Evolutionary conservation across 2,329 filamentous ascomycete species (phyloP), one percentile per base, ranked within the genome.

Genomic region (Aspergillus persii): DNA sequence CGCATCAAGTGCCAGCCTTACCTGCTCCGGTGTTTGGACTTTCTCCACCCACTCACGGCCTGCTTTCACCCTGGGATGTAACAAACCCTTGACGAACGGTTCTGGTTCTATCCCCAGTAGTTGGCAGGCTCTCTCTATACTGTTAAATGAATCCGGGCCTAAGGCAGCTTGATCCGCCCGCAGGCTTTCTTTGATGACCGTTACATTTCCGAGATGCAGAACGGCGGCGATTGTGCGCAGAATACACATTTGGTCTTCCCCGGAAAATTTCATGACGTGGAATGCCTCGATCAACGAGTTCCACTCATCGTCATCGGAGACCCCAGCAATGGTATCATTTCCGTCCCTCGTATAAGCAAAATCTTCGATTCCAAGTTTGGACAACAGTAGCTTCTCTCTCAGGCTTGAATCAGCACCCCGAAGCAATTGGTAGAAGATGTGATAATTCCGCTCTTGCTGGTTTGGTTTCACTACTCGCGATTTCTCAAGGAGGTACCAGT

Each of bases 41-140:
- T 98, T 99, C 72, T 98, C 93, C 2, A 99, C 95, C 95, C 94
- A 98, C 78, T 99, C 95, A 54, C 93, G 87, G 23, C 95, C 95
- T 47, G 95, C 95, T 76, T 96, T 97, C 46, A 99, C 96, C 59
- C 87, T 91, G 8, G 95, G 95, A 71, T 98, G 95, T 9, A 99
- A 82, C 4, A 99, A 80, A 0, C 92, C 93, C 71, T 92, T 91
- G 9, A 96, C 82, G 65, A 99, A 99, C 1, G 90, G 86, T 44
- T 97, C 93, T 0, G 89, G 71, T 2, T 90, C 85, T 18, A 99
- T 93, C 0, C 93, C 94, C 4, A 98, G 84, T 30, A 99, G 84
- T 49, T 85, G 83, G 71, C 93, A 97, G 6, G 96, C 91, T 65
- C 87, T 90, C 59, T 89, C 84, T 2, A 92, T 89, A 56, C 92